Percentiles rank a stretch among this genome's conserved stretches.
These are phyloP conservation scores for Leccinum subgranulosum DNA, from an alignment of 768 basidiomycete genomes.

Conservation along the genomic window DNA sequence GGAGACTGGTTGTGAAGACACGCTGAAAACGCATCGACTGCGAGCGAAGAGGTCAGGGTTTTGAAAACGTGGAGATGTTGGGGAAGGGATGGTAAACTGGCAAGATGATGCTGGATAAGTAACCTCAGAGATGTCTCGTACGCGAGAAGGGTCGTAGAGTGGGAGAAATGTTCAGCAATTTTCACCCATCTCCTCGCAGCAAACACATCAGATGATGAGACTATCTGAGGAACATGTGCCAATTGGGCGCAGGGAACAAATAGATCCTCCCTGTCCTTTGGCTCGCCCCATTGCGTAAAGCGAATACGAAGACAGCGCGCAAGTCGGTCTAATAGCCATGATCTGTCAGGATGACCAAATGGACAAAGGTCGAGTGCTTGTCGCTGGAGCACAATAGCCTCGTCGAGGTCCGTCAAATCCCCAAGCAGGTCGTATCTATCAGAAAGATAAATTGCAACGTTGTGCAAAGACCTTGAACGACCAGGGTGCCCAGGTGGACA, in stretches of 20 bases:
- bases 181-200: not conserved
- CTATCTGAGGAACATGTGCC: not conserved
- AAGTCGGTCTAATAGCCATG: not conserved
- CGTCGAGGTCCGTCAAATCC: not conserved
- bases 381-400: not conserved
- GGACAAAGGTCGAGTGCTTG: not conserved
- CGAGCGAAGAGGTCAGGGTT: not conserved
- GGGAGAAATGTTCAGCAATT: not conserved
- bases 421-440: not conserved
- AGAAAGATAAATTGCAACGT: not conserved
- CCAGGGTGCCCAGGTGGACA: not conserved
- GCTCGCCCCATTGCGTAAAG: not conserved
- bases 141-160: not conserved
- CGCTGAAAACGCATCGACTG: not conserved
- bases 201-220: not conserved
- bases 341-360: not conserved
- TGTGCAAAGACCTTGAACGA: not conserved
- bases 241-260: not conserved
- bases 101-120: not conserved
- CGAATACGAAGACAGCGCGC: not conserved
- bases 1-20: not conserved
- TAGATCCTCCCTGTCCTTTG: not conserved
- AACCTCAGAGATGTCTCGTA: not conserved
- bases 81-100: not conserved
- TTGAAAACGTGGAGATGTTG: not conserved